phyloP scores from a whole-genome alignment of 495 filamentous ascomycete genomes.

The Podospora sp. region DNA sequence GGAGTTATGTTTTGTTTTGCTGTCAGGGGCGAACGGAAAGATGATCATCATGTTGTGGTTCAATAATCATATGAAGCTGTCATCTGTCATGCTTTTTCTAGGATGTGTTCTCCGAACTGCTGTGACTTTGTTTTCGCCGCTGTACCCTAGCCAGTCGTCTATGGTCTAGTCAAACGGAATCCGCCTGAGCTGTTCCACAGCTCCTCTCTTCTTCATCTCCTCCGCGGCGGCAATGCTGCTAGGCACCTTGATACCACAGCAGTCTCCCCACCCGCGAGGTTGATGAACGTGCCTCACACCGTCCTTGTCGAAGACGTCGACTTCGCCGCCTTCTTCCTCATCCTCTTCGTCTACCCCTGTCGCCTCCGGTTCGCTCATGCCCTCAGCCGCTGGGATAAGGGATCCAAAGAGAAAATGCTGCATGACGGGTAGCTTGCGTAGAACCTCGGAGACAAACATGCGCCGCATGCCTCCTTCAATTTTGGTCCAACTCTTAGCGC shows the following conservation, averaged over 20 bases:
- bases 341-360: conserved; percentile 46
- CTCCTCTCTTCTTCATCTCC: conserved; percentile 77
- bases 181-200: conserved; percentile 67
- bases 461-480: conserved; percentile 92
- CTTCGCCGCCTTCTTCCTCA: conserved; percentile 57
- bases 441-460: conserved; percentile 93
- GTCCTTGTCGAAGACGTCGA: conserved; percentile 60
- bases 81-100: not conserved
- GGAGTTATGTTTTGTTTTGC: too few species aligned
- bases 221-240: conserved; percentile 86
- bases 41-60: not conserved
- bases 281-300: conserved; percentile 69
- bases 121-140: not conserved
- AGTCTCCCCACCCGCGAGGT: conserved; percentile 83
- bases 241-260: conserved; percentile 97
- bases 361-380: conserved; percentile 70
- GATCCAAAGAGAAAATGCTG: conserved; percentile 95
- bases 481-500: conserved; percentile 89
- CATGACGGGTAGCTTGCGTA: conserved; percentile 95
- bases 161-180: conserved; percentile 82
- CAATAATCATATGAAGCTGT: not conserved
- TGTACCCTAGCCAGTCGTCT: not conserved
- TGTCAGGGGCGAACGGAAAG: too few species aligned
- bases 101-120: not conserved
- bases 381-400: conserved; percentile 75